phyloP scores from a whole-genome alignment of 2,329 filamentous ascomycete genomes.

The Monosporascus cannonballus region DNA sequence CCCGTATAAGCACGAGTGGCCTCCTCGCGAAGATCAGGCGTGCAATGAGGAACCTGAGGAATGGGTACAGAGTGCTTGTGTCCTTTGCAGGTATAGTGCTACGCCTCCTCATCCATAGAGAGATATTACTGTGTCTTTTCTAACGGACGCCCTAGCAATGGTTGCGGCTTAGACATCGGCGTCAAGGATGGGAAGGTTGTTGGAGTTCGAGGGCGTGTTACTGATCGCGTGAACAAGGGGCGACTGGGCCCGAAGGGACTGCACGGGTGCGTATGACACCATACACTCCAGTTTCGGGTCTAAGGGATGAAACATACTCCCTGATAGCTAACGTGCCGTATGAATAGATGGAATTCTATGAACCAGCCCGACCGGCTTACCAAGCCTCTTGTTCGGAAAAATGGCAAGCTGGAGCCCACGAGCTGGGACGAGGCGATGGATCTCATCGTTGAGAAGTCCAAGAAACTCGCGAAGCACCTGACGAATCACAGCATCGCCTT shows the following conservation, averaged over 20 bases:
- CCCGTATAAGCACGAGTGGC: conserved; percentile 29
- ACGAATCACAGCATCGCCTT: conserved; percentile 32
- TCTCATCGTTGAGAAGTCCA: conserved; percentile 25
- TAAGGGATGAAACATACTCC: no score
- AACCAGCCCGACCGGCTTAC: conserved; percentile 24
- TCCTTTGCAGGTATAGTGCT: no score
- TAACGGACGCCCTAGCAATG: no score
- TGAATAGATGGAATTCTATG: conserved; percentile 14
- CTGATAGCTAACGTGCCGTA: no score
- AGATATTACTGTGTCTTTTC: no score
- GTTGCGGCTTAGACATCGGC: no score
- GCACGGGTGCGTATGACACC: conserved; percentile 18
- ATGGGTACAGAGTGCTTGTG: conserved; percentile 28
- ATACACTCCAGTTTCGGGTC: conserved; percentile 9
- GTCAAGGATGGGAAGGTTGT: conserved; percentile 19
- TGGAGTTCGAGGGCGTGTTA: conserved; percentile 27
- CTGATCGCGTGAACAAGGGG: conserved; percentile 29
- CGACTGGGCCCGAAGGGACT: conserved; percentile 29
- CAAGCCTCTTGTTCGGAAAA: conserved; percentile 26
- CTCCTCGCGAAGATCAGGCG: conserved; percentile 22
- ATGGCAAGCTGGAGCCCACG: conserved; percentile 27
- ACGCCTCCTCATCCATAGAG: no score
- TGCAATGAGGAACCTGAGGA: conserved; percentile 22
- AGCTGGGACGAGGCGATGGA: conserved; percentile 33
- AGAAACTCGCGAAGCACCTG: conserved; percentile 22